Base-by-base conservation (phyloP, 768 basidiomycete species). In the Trametes villosa region DNA sequence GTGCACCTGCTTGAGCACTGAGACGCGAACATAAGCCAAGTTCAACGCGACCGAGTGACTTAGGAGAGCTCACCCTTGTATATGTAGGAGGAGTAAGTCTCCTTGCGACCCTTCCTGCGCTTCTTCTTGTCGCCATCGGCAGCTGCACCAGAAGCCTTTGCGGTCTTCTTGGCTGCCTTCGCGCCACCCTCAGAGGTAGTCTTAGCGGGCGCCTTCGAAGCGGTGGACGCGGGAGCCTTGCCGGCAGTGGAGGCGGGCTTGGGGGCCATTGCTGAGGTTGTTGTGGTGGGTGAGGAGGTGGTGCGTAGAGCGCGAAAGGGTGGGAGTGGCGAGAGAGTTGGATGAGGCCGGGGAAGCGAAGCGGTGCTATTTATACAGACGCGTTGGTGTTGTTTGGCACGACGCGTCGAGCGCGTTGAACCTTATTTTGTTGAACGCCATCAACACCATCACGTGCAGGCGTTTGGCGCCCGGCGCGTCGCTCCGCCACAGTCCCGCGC, bases 1-100 rank as follows among this genome's bases (percentile, higher is more conserved):
- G 81, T 98, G 96, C 60, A 98, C 96, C 80, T 98, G 94, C 78
- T 93, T 94, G 63, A 96, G 86, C 69, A 96, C 94, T 94, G 68
- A 50, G 44, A 65, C 34, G 53, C 50, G 55, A 52, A 54, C n/a
- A 47, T 48, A 2, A 46, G 31, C 9, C 18, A 33, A 20, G 54
- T 33, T 17, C 20, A 41, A 15, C 41, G 22, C 48, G 40, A 36
- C 38, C 66, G 70, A n/a, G 22, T 4, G 1, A 3, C 4, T n/a
- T 2, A n/a, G n/a, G 11, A n/a, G n/a, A 3, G 60, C 77, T 55
- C 55, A 89, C 91, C 91, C 76, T 91, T 92, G 80, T 91, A 92
- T 74, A 94, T 92, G 79, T 96, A 95, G 4, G 92, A 92, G 31
- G 92, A 91, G 80, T 94, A 96, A 7, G 92, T 94, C 79, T 95